Base-by-base conservation (phyloP, 1,139 yeast species). In the Kodamaea fungicola region DNA sequence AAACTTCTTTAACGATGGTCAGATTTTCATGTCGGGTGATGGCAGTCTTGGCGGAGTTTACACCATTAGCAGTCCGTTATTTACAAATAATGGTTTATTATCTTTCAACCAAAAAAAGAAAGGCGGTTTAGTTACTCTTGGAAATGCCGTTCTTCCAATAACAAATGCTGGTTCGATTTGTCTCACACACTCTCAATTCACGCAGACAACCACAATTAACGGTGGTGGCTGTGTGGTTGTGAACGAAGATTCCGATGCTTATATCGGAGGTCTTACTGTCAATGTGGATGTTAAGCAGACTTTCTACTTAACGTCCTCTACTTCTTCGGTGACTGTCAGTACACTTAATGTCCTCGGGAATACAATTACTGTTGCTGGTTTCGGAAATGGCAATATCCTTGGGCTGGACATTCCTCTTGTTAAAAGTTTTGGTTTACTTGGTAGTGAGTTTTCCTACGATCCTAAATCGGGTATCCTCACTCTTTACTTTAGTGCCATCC, bases 301-400 rank as follows among this genome's bases (percentile, higher is more conserved):
- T 6, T 32, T 51, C 9, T 42, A 44, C 38, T 43, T 51, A 35
- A 33, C 43, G 7, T 23, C 38, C n/a, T n/a, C 42, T 0, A 6
- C 37, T 8, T 44, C 55, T 7, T 22, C 37, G 7, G 32, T 56
- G 34, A 43, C 53, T 33, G 39, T 50, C 7, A 21, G 47, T 8
- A 57, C 48, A 35, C 49, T 57, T 8, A 16, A 16, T 16, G 19
- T 16, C 19, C 38, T 47, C 6, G 12, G 45, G 6, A 55, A 47
- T 34, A 46, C 57, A 8, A 55, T 47, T 46, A 48, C 40, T 7
- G 61, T 62, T 34, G 50, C 48, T 12, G 66, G 65, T 8, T 62
- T 53, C 42, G 67, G 67, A 34, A 45, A 46, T 37, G 62, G 61
- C 7, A 62, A 60, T 35, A 40, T 46, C 13, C 49, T 61, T 37